Base-by-base conservation (phyloP, 305 asterid species). In the Fraxinus velutina region DNA sequence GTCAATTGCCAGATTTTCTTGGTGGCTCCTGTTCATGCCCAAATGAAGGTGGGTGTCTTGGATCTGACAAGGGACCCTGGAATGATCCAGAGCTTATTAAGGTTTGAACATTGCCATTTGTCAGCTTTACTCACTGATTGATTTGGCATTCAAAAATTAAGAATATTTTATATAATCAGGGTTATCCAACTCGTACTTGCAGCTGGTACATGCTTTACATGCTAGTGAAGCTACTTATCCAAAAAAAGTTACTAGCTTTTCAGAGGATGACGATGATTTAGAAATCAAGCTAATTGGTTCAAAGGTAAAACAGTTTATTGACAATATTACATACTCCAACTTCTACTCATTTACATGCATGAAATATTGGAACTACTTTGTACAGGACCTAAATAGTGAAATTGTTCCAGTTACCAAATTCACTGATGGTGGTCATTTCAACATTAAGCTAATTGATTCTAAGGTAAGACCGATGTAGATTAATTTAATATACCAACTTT, bases 1-100 rank as follows among this genome's bases (percentile, higher is more conserved):
- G 99, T 88, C 97, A 94, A 88, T 86, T 96, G 91, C 99, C 99
- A 73, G 96, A 96, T 87, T 96, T 96, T 92, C 92, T 94, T 60
- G 99, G 98, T 57, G 99, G 98, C 82, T 86, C 94, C 81, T 96
- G 99, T 87, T 86, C 91, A n/a, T 96, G 99, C 86, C 81, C 89
- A 73, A 88, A 87, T 83, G 90, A 95, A 82, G 98, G 96, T 42
- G 99, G 99, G 74, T 96, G 99, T 84, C 93, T 96, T 78, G 87
- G 89, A 84, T 92, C 99, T 44, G 92, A 92, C 79, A 94, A 89
- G 88, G 99, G 99, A 73, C 99, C 97, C 78, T 96, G 98, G 98
- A 90, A 87, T 78, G 91, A 94, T 88, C 90, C 96, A 75, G 92
- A 94, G 57, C 75, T 93, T 76, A 90, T 90, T 90, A 96, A 94